Percentiles rank a stretch among this genome's conserved stretches.
These are phyloP conservation scores for Dissoconium aciculare DNA, from an alignment of 2,329 filamentous ascomycete genomes.

Conservation along the genomic window DNA sequence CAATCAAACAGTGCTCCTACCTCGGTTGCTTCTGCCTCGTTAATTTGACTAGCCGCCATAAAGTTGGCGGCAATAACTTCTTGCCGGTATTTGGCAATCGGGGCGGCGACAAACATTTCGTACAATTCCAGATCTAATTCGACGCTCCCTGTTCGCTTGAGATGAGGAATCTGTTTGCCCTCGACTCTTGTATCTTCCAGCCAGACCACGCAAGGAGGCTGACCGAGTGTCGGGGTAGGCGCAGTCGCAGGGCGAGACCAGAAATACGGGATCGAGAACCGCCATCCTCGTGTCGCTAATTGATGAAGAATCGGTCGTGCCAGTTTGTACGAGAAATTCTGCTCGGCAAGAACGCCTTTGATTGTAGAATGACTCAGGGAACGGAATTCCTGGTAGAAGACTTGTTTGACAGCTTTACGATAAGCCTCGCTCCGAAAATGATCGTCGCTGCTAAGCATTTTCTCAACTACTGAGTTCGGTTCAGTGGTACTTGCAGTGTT, in stretches of 20 bases:
- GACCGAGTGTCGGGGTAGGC: slow-evolving; percentile 36
- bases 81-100: slow-evolving; percentile 25
- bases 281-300: slow-evolving; percentile 61
- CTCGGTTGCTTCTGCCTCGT: slow-evolving; percentile 35
- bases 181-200: slow-evolving; percentile 32
- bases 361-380: slow-evolving; percentile 59
- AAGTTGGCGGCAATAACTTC: slow-evolving; percentile 28
- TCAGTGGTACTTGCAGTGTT: neutral
- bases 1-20: slow-evolving; percentile 47
- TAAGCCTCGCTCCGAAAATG: slow-evolving; percentile 54
- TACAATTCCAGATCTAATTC: slow-evolving; percentile 38
- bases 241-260: slow-evolving; percentile 47
- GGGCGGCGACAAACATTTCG: slow-evolving; percentile 29
- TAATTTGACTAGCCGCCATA: slow-evolving; percentile 30
- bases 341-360: slow-evolving; percentile 64
- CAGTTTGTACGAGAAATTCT: slow-evolving; percentile 63
- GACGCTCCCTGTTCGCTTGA: slow-evolving; percentile 50
- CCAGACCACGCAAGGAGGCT: slow-evolving; percentile 50
- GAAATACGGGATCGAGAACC: slow-evolving; percentile 56
- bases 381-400: slow-evolving; percentile 62
- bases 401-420: slow-evolving; percentile 50
- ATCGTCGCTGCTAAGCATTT: slow-evolving; percentile 39
- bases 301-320: slow-evolving; percentile 54
- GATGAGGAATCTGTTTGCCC: slow-evolving; percentile 42
- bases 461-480: neutral